A percentile compares a stretch with the other conserved stretches of the same genome.
Evolutionary conservation across 164 flowering plant genomes (phyloP).

Genomic region (Stephania yunnanensis): DNA sequence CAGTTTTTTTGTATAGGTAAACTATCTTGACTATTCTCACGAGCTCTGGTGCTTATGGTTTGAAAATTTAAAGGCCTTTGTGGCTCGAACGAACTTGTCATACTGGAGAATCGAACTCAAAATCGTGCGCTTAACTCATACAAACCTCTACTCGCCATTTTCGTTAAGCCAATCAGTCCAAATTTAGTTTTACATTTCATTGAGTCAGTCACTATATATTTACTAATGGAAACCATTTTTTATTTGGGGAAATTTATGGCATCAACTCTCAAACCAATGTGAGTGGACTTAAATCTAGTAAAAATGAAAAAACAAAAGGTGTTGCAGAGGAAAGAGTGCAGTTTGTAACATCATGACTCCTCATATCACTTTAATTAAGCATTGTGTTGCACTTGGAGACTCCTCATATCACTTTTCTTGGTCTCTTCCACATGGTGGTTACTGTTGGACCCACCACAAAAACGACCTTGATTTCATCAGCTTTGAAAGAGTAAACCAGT

Average conservation of each 20-base stretch:
- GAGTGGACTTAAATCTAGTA: not conserved
- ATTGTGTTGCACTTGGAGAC: not conserved
- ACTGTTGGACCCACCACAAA: not conserved
- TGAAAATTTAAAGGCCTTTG: too few relatives aligned
- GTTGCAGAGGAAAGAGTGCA: not conserved
- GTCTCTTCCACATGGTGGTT: not conserved
- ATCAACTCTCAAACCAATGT: not conserved
- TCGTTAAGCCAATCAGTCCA: too few relatives aligned
- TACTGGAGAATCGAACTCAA: too few relatives aligned
- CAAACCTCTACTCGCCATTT: too few relatives aligned
- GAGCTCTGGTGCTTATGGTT: too few relatives aligned
- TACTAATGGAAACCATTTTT: not conserved
- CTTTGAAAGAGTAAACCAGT: not conserved
- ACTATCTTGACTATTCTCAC: too few relatives aligned
- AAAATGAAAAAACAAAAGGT: not conserved
- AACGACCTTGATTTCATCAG: not conserved
- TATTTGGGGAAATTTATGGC: not conserved
- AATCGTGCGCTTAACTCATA: too few relatives aligned
- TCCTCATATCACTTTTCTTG: not conserved
- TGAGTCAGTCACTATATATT: not conserved
- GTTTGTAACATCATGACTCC: not conserved
- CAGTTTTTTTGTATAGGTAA: not conserved
- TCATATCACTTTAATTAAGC: not conserved
- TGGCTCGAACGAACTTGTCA: too few relatives aligned
- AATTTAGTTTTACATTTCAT: too few relatives aligned